phyloP scores from a whole-genome alignment of 2,329 filamentous ascomycete species.

The Epichloe gansuensis region DNA sequence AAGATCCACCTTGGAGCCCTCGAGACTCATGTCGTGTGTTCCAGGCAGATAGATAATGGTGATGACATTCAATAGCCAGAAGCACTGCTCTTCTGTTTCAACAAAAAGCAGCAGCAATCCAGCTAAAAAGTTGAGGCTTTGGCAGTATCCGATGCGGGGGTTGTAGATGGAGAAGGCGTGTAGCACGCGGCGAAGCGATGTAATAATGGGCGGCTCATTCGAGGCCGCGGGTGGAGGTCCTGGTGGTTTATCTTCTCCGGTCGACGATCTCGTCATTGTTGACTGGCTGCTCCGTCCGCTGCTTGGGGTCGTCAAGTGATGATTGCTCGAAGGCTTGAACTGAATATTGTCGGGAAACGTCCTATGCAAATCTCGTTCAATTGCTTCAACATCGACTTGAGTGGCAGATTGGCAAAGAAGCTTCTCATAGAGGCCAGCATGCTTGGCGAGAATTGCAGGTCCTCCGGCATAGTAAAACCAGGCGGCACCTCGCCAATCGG shows the following conservation, averaged over 20 bases:
- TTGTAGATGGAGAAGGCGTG: constrained; percentile 87
- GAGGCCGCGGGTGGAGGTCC: constrained; percentile 20
- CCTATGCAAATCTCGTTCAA: constrained; percentile 84
- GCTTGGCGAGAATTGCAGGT: constrained; percentile 61
- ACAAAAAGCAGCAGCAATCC: constrained; percentile 83
- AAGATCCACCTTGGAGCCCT: constrained; percentile 86
- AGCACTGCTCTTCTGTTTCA: constrained; percentile 75
- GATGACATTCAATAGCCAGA: constrained; percentile 88
- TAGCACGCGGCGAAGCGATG: constrained; percentile 70
- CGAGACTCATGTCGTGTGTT: constrained; percentile 80
- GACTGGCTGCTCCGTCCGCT: constrained; percentile 24
- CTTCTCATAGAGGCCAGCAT: constrained; percentile 63
- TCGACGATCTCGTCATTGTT: constrained; percentile 20
- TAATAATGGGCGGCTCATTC: constrained; percentile 64
- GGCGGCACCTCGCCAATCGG: constrained; percentile 85
- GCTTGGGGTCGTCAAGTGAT: constrained; percentile 18
- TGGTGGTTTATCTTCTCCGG: constrained; percentile 21
- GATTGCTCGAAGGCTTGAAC: constrained; percentile 55
- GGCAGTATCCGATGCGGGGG: constrained; percentile 85
- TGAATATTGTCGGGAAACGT: constrained; percentile 90
- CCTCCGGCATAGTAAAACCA: constrained; percentile 97
- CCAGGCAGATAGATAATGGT: constrained; percentile 79
- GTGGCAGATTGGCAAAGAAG: constrained; percentile 53
- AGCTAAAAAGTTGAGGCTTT: constrained; percentile 89
- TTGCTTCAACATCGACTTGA: constrained; percentile 69